Evolutionary conservation across 208 protist genomes (phyloP).

Genomic region (Trypanosoma rangeli): DNA sequence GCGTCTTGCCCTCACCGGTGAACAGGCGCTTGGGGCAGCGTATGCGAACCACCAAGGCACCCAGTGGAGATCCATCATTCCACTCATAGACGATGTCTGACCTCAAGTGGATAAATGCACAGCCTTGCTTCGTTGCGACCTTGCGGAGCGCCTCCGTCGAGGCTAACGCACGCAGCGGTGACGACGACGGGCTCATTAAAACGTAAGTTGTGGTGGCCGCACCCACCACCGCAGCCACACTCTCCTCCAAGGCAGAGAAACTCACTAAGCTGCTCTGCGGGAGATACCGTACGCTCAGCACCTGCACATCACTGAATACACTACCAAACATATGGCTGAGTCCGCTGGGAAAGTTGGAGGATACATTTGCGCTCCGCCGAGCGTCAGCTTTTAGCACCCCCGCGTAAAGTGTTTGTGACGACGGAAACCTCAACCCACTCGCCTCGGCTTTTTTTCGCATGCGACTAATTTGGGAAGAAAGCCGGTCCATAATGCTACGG

Average conservation of each 20-base stretch:
- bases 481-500: background rate
- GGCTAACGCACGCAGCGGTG: background rate
- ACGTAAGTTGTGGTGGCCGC: constrained; percentile 9
- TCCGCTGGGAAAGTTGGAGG: background rate
- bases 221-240: background rate
- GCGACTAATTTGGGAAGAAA: constrained; percentile 3
- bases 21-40: background rate
- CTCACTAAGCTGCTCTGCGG: background rate
- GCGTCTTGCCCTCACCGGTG: background rate
- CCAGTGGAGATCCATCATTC: background rate
- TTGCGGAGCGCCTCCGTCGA: background rate
- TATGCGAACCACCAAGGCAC: constrained; percentile 1
- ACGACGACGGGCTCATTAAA: background rate
- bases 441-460: constrained; percentile 9
- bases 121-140: background rate
- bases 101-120: background rate
- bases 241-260: background rate
- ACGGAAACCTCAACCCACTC: constrained; percentile 6
- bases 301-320: constrained; percentile 20
- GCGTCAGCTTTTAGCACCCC: background rate
- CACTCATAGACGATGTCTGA: background rate
- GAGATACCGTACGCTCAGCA: background rate
- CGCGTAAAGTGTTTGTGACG: background rate
- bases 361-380: background rate
- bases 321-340: background rate